phyloP scores from a whole-genome alignment of 176 grass and related monocot genomes.

The Elaeis guineensis region DNA sequence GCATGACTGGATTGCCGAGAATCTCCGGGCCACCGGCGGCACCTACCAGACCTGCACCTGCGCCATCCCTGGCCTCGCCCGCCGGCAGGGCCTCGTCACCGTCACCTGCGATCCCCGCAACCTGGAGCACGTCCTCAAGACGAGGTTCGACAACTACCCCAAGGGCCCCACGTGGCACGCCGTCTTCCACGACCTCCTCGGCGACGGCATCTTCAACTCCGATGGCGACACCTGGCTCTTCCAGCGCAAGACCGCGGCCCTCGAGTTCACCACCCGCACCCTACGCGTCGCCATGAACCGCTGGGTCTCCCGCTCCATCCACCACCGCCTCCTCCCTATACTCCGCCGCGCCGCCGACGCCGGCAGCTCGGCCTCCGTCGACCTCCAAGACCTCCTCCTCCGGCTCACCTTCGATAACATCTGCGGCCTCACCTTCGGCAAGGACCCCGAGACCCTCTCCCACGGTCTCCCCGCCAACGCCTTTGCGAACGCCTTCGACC shows the following conservation, averaged over 20 bases:
- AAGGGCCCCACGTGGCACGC: conserved; percentile 26
- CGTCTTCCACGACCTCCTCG: conserved; percentile 21
- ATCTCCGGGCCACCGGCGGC: conserved; percentile 2
- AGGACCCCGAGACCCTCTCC: conserved; percentile 16
- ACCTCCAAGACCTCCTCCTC: conserved; percentile 18
- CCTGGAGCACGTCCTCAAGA: conserved; percentile 22
- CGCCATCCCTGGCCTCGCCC: conserved; percentile 11
- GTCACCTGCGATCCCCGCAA: conserved; percentile 23
- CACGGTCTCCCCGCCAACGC: conserved; percentile 9
- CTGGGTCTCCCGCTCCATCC: conserved; percentile 19
- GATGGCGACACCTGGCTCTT: conserved; percentile 12
- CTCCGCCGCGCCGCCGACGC: neutral
- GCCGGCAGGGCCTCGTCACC: conserved; percentile 9
- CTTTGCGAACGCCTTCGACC: conserved; percentile 17
- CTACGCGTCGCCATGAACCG: conserved; percentile 19
- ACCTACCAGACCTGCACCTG: conserved; percentile 26
- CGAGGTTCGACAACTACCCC: conserved; percentile 20
- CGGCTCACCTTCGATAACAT: conserved; percentile 26
- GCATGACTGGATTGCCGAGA: too few relatives aligned
- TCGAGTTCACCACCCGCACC: conserved; percentile 25
- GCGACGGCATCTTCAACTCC: conserved; percentile 24
- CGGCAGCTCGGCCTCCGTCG: neutral
- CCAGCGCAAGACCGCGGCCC: conserved; percentile 23
- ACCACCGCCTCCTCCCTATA: conserved; percentile 19
- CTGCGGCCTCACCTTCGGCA: conserved; percentile 23